phyloP scores from a whole-genome alignment of 2,329 filamentous ascomycete species.

The Fusarium floridanum region DNA sequence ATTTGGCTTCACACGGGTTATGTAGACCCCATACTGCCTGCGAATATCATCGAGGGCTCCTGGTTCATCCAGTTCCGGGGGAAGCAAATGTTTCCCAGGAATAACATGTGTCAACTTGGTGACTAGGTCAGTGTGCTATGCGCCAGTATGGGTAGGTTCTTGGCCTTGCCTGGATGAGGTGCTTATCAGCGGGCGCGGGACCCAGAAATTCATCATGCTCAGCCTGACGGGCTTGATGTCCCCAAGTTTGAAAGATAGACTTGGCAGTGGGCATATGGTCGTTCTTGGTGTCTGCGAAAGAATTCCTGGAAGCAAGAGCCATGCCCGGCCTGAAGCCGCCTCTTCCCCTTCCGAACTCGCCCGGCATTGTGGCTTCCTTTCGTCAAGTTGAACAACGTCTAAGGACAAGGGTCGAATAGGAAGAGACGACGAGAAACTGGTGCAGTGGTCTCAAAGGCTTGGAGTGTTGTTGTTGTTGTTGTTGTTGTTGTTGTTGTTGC shows the following conservation, averaged over 20 bases:
- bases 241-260: conserved; percentile 36
- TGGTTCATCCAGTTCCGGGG: conserved; percentile 42
- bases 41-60: conserved; percentile 47
- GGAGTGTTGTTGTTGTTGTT: not conserved
- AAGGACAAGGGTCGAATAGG: no score
- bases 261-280: conserved; percentile 37
- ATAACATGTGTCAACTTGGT: conserved; percentile 44
- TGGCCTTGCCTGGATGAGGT: conserved; percentile 44
- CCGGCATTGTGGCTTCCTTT: conserved; percentile 12
- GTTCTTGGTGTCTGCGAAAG: conserved; percentile 7
- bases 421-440: not conserved
- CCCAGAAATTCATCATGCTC: conserved; percentile 43
- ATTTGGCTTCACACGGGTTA: conserved; percentile 42
- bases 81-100: conserved; percentile 46
- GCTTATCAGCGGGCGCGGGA: conserved; percentile 37
- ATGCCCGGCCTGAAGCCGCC: not conserved
- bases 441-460: not conserved
- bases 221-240: conserved; percentile 28
- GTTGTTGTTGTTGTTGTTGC: not conserved
- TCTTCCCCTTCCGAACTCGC: conserved; percentile 7
- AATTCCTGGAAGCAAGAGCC: not conserved
- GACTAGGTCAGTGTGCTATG: not conserved
- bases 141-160: no score
- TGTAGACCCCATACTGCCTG: conserved; percentile 49
- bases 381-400: not conserved